These are phyloP conservation scores for Antitrichia curtipendula DNA, from an alignment of 225 moss, liverwort and hornwort genomes.

Conservation along the genomic window DNA sequence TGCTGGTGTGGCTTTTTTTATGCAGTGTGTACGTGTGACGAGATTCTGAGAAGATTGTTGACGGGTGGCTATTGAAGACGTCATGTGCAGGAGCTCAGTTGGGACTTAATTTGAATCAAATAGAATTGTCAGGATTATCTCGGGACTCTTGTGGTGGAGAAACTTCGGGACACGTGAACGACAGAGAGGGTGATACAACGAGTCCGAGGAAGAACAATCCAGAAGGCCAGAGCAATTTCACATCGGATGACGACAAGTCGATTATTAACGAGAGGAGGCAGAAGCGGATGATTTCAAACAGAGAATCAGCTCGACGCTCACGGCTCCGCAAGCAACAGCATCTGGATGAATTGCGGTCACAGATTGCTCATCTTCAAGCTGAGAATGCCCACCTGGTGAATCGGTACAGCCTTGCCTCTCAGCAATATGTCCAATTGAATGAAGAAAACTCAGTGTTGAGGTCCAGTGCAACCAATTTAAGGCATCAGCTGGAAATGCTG, in stretches of 20 bases:
- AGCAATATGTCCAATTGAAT: constrained; percentile 59
- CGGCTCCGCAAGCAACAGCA: constrained; percentile 94
- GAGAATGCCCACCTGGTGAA: constrained; percentile 80
- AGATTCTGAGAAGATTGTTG: constrained; percentile 1
- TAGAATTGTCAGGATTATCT: constrained; percentile 24
- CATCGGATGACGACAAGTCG: constrained; percentile 80
- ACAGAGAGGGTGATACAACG: constrained; percentile 29
- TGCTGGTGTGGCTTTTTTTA: constrained; percentile 3
- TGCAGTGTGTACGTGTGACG: not conserved
- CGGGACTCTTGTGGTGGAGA: constrained; percentile 36
- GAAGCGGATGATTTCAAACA: constrained; percentile 93
- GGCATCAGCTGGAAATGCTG: constrained; percentile 58
- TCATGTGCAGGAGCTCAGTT: constrained; percentile 37
- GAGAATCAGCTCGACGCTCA: constrained; percentile 92
- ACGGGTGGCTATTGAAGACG: constrained; percentile 22
- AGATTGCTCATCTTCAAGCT: constrained; percentile 66
- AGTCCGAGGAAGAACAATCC: constrained; percentile 36
- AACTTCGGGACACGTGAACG: constrained; percentile 2
- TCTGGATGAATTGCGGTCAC: constrained; percentile 80
- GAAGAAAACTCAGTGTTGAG: constrained; percentile 67
- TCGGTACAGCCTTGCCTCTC: constrained; percentile 55
- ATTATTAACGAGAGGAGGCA: constrained; percentile 81
- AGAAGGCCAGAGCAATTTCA: constrained; percentile 66
- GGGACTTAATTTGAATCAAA: constrained; percentile 11
- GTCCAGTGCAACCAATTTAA: constrained; percentile 51